phyloP scores from a whole-genome alignment of 805 yeast genomes.

The Candida pseudoglaebosa region DNA sequence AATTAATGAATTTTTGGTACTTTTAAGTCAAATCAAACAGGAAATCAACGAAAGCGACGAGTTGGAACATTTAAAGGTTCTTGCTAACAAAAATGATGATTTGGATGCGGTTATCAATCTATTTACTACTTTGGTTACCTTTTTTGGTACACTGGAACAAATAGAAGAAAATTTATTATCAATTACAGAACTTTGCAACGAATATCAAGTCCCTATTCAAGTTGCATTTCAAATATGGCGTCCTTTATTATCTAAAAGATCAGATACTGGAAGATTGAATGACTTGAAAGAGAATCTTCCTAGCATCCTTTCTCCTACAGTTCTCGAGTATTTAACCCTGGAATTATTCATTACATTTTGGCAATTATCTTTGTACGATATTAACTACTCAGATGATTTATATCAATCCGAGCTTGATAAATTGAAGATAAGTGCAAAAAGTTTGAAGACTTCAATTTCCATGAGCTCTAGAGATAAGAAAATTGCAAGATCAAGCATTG shows the following conservation, averaged over 20 bases:
- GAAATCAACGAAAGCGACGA: slow-evolving; percentile 32
- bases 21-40: slow-evolving; percentile 50
- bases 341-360: slow-evolving; percentile 63
- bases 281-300: slow-evolving; percentile 12
- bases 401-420: slow-evolving; percentile 49
- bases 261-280: slow-evolving; percentile 16
- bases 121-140: slow-evolving; percentile 54
- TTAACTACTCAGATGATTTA: slow-evolving; percentile 46
- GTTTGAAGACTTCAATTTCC: slow-evolving; percentile 32
- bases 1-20: slow-evolving; percentile 61
- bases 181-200: slow-evolving; percentile 35
- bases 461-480: slow-evolving; percentile 25
- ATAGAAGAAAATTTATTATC: slow-evolving; percentile 36
- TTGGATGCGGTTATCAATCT: slow-evolving; percentile 62
- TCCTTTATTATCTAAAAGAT: slow-evolving; percentile 26
- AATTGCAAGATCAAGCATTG: slow-evolving; percentile 15
- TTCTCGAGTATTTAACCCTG: slow-evolving; percentile 26
- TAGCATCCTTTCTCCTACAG: slow-evolving; percentile 10
- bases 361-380: slow-evolving; percentile 69
- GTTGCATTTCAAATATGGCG: slow-evolving; percentile 86
- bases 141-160: slow-evolving; percentile 37
- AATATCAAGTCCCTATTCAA: slow-evolving; percentile 45
- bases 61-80: slow-evolving; percentile 58
- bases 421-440: slow-evolving; percentile 30
- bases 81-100: slow-evolving; percentile 72